Evolutionary conservation across 1,139 yeast species (phyloP).

Genomic region (Pichia sp.): DNA sequence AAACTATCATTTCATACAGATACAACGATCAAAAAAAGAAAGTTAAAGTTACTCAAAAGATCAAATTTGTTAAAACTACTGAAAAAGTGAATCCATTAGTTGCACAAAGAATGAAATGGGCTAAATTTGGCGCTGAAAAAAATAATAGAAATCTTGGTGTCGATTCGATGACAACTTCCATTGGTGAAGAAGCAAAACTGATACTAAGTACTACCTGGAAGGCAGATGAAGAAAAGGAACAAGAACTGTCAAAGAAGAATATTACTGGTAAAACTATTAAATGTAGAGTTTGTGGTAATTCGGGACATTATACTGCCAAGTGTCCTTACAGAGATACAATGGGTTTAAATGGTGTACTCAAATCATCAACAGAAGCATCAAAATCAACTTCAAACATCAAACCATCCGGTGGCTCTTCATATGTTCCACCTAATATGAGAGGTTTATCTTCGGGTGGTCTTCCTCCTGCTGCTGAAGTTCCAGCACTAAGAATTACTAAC

Average conservation of each 20-base stretch:
- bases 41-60: slow-evolving; percentile 79
- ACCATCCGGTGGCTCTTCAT: slow-evolving; percentile 32
- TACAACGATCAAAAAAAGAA: slow-evolving; percentile 76
- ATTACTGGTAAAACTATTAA: slow-evolving; percentile 35
- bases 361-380: slow-evolving; percentile 24
- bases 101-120: slow-evolving; percentile 69
- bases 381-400: slow-evolving; percentile 26
- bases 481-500: slow-evolving; percentile 88
- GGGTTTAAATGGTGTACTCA: slow-evolving; percentile 40
- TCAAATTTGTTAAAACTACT: slow-evolving; percentile 68
- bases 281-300: slow-evolving; percentile 93
- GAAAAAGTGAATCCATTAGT: slow-evolving; percentile 77
- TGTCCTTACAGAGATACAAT: slow-evolving; percentile 95
- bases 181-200: slow-evolving; percentile 68
- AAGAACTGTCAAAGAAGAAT: slow-evolving; percentile 39
- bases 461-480: slow-evolving; percentile 52
- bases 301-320: slow-evolving; percentile 80
- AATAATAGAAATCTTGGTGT: slow-evolving; percentile 72
- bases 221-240: slow-evolving; percentile 52
- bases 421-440: slow-evolving; percentile 79
- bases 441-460: slow-evolving; percentile 28
- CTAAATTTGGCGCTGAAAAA: slow-evolving; percentile 77
- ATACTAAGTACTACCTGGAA: slow-evolving; percentile 70
- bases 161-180: slow-evolving; percentile 78
- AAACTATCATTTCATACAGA: slow-evolving; percentile 75